Evolutionary conservation across 2,329 filamentous ascomycete genomes (phyloP).

Genomic region (Microthyrium microscopicum): DNA sequence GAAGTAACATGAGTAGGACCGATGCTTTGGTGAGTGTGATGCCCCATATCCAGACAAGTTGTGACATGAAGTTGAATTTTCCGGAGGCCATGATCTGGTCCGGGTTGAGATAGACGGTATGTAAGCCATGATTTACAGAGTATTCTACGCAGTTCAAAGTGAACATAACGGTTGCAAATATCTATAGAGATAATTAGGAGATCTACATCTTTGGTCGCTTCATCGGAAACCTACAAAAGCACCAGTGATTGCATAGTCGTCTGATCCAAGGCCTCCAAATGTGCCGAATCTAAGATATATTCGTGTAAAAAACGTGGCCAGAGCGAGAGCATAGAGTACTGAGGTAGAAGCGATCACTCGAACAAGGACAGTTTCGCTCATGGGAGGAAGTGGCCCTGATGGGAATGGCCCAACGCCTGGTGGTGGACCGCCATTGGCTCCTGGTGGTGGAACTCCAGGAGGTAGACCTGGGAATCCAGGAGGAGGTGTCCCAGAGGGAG

Average conservation of each 20-base stretch:
- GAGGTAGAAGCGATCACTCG: no score
- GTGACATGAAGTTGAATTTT: no score
- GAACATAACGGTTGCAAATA: background rate
- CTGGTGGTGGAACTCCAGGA: no score
- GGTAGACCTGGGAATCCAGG: no score
- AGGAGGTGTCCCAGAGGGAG: no score
- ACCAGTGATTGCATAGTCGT: slow-evolving; percentile 4
- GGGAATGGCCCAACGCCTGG: no score
- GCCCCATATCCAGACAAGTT: slow-evolving; percentile 5
- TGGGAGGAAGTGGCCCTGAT: no score
- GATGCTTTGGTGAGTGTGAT: slow-evolving; percentile 4
- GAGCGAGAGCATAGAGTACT: background rate
- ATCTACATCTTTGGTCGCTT: background rate
- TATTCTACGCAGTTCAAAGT: background rate
- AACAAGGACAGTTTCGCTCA: no score
- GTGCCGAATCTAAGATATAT: background rate
- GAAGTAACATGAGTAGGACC: slow-evolving; percentile 4
- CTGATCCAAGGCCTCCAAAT: slow-evolving; percentile 3
- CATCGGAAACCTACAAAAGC: slow-evolving; percentile 4
- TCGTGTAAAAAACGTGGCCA: slow-evolving; percentile 1
- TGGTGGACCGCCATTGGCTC: no score
- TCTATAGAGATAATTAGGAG: background rate
- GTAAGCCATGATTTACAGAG: background rate
- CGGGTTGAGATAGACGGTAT: background rate
- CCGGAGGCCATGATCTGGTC: background rate